These are phyloP conservation scores for Torulaspora microellipsoides DNA, from an alignment of 805 yeast genomes.

Conservation along the genomic window DNA sequence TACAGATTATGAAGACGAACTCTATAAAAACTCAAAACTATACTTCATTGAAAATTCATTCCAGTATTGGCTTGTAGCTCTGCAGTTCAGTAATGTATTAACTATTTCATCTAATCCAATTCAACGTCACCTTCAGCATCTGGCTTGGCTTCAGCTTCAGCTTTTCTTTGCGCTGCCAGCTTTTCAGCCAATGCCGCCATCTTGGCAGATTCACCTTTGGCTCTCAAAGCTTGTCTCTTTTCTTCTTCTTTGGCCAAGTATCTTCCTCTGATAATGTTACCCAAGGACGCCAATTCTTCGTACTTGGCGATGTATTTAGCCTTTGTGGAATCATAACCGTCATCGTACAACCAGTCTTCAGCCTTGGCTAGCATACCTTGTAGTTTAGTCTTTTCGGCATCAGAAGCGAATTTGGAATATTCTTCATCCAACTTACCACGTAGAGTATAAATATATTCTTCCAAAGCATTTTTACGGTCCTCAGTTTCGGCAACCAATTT, in stretches of 20 bases:
- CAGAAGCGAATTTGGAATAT: slow-evolving; percentile 83
- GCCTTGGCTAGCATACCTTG: slow-evolving; percentile 70
- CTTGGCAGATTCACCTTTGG: slow-evolving; percentile 83
- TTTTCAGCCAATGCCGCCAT: slow-evolving; percentile 80
- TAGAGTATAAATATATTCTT: slow-evolving; percentile 96
- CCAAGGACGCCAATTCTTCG: slow-evolving; percentile 92
- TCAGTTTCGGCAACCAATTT: slow-evolving; percentile 97
- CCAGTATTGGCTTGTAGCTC: too few relatives aligned
- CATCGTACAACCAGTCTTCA: slow-evolving; percentile 98
- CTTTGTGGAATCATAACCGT: slow-evolving; percentile 93
- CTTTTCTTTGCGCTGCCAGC: slow-evolving; percentile 73
- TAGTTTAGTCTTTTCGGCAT: slow-evolving; percentile 81
- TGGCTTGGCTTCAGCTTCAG: slow-evolving; percentile 37
- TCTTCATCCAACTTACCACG: slow-evolving; percentile 95
- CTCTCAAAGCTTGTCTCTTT: slow-evolving; percentile 80
- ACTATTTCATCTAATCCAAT: slow-evolving; percentile 25
- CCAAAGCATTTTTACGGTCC: slow-evolving; percentile 96
- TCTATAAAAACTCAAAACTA: neutral
- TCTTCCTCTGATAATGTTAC: slow-evolving; percentile 94
- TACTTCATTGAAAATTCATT: neutral
- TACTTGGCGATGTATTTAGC: slow-evolving; percentile 96
- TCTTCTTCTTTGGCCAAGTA: slow-evolving; percentile 93
- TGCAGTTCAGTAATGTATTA: too few relatives aligned
- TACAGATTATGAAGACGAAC: neutral
- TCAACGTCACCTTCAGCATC: slow-evolving; percentile 34